Evolutionary conservation across 2,329 filamentous ascomycete species (phyloP).

Genomic region (Fusarium annulatum): DNA sequence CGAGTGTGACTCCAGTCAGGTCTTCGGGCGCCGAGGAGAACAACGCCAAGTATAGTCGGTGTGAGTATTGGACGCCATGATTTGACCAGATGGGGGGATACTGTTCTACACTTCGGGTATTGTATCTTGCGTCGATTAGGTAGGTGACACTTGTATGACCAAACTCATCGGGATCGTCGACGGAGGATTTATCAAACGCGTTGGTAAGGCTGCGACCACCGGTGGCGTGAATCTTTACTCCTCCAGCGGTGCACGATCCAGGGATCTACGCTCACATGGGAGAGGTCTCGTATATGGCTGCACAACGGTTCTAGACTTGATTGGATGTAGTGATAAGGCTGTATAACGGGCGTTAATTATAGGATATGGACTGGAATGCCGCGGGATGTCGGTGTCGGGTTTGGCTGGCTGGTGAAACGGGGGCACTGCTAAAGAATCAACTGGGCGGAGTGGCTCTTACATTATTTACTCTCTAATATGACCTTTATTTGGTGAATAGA

Average conservation of each 20-base stretch:
- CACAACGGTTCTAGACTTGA: not conserved
- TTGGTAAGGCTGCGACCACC: constrained; percentile 2
- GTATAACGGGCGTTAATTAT: not conserved
- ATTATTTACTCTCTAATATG: not conserved
- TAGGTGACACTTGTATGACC: not conserved
- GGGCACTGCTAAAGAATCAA: not conserved
- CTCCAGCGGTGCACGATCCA: not conserved
- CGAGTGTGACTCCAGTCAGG: not conserved
- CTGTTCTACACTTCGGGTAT: not conserved
- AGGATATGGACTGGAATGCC: not conserved
- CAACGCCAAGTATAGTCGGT: constrained; percentile 3
- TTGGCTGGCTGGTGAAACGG: not conserved
- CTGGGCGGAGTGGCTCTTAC: not conserved
- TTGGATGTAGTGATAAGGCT: not conserved
- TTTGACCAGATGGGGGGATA: not conserved
- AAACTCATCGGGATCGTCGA: constrained; percentile 10
- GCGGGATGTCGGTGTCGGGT: not conserved
- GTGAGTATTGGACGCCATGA: not conserved
- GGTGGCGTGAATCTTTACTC: constrained; percentile 9
- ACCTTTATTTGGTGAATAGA: not conserved
- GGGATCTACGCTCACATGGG: not conserved
- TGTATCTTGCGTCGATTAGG: not conserved
- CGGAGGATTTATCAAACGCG: not conserved
- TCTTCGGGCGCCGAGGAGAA: not conserved
- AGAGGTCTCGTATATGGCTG: not conserved